Evolutionary conservation across 1,139 yeast species (phyloP).

Genomic region (Suhomyces panamericanus): DNA sequence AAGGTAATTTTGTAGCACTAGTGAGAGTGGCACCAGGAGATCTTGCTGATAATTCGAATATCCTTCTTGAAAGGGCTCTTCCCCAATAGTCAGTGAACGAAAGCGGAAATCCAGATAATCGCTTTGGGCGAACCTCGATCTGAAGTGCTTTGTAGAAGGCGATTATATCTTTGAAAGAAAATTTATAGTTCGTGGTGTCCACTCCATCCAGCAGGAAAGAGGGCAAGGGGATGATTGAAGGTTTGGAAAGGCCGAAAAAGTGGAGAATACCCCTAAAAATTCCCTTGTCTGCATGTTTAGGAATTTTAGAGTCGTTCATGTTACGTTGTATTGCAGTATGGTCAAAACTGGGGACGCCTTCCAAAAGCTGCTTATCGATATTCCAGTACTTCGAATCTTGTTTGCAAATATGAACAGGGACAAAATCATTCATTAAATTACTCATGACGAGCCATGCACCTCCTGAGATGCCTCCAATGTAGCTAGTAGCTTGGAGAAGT

Average conservation of each 20-base stretch:
- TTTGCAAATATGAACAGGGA: constrained; percentile 37
- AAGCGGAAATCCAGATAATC: constrained; percentile 51
- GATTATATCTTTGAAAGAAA: constrained; percentile 33
- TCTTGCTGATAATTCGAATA: constrained; percentile 40
- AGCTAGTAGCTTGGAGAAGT: constrained; percentile 52
- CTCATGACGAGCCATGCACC: constrained; percentile 66
- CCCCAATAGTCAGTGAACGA: constrained; percentile 73
- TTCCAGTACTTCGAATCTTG: constrained; percentile 36
- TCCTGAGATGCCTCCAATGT: constrained; percentile 68
- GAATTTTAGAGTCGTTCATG: not conserved
- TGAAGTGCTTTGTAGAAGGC: constrained; percentile 54
- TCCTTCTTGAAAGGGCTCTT: constrained; percentile 51
- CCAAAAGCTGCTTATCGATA: constrained; percentile 49
- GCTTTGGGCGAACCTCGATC: constrained; percentile 52
- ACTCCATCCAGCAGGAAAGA: not conserved
- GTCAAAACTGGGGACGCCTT: constrained; percentile 55
- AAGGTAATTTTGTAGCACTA: constrained; percentile 24
- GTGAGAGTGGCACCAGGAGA: constrained; percentile 42
- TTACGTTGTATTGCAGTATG: constrained; percentile 17
- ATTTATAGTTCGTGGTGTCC: not conserved
- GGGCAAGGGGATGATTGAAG: not conserved
- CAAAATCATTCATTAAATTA: constrained; percentile 48
- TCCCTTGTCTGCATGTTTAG: constrained; percentile 5
- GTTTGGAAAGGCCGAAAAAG: constrained; percentile 13
- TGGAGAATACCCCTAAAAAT: constrained; percentile 13